These are phyloP conservation scores for Hemileia vastatrix DNA, from an alignment of 1,284 basidiomycete species.

Conservation along the genomic window DNA sequence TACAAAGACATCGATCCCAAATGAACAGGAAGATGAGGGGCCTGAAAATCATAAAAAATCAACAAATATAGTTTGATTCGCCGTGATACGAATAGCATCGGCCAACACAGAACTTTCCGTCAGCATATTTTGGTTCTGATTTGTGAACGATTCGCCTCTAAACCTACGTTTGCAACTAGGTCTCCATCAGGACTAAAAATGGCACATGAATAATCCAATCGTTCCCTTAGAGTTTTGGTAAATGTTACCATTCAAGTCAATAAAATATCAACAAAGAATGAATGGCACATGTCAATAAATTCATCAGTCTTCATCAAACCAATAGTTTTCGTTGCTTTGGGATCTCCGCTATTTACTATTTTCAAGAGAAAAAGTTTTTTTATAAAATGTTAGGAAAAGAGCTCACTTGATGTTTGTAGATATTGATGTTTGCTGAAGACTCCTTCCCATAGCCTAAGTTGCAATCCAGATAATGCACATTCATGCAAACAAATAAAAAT, in stretches of 20 bases:
- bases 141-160: not conserved
- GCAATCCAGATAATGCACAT: not conserved
- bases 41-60: not conserved
- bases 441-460: conserved; percentile 75
- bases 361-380: not conserved
- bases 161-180: conserved; percentile 65
- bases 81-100: too few relatives aligned
- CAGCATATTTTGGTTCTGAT: too few relatives aligned
- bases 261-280: conserved; percentile 39
- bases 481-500: not conserved
- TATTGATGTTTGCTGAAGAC: conserved; percentile 78
- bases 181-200: conserved; percentile 83
- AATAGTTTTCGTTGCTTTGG: conserved; percentile 38
- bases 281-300: conserved; percentile 84
- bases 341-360: too few relatives aligned
- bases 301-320: conserved; percentile 33
- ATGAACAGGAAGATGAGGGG: conserved; percentile 55
- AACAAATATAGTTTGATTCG: not conserved
- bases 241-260: not conserved
- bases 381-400: not conserved
- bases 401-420: conserved; percentile 59
- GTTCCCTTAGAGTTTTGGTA: conserved; percentile 35
- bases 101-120: too few relatives aligned
- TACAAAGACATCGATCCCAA: conserved; percentile 46
- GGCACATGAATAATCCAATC: conserved; percentile 53